phyloP scores from a whole-genome alignment of 306 rosid species.

The Ammopiptanthus mongolicus region DNA sequence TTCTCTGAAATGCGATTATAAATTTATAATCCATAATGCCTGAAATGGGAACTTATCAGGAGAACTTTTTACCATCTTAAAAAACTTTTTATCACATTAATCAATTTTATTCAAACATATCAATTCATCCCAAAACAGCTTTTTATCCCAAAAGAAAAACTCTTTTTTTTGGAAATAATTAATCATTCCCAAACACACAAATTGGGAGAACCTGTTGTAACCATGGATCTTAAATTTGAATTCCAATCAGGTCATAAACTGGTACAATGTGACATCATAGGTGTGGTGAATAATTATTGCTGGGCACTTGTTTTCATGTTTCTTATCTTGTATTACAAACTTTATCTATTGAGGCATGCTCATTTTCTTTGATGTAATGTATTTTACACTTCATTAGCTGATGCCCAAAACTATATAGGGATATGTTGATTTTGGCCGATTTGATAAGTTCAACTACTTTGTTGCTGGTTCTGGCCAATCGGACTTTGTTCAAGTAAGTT shows the following conservation, averaged over 20 bases:
- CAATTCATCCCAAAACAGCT: no score
- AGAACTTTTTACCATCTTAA: no score
- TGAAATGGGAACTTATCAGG: no score
- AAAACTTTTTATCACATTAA: no score
- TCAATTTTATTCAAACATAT: no score
- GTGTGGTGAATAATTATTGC: constrained; percentile 5
- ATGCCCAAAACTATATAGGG: constrained; percentile 53
- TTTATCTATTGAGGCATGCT: background rate
- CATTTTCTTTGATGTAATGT: constrained; percentile 17
- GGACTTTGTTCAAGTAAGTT: constrained; percentile 81
- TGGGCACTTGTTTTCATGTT: background rate
- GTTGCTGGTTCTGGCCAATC: constrained; percentile 68
- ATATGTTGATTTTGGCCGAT: constrained; percentile 84
- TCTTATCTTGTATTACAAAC: background rate
- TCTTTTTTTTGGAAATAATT: no score
- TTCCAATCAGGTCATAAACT: background rate
- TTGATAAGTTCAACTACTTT: constrained; percentile 60
- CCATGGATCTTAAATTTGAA: background rate
- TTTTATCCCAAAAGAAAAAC: no score
- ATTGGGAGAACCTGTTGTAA: background rate
- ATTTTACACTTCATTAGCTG: constrained; percentile 20
- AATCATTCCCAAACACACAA: background rate
- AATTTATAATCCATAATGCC: no score
- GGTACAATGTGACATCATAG: background rate
- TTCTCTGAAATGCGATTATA: no score